Conservation (phyloP, 2,329 filamentous ascomycete genomes). For the Didymella lethalis region DNA sequence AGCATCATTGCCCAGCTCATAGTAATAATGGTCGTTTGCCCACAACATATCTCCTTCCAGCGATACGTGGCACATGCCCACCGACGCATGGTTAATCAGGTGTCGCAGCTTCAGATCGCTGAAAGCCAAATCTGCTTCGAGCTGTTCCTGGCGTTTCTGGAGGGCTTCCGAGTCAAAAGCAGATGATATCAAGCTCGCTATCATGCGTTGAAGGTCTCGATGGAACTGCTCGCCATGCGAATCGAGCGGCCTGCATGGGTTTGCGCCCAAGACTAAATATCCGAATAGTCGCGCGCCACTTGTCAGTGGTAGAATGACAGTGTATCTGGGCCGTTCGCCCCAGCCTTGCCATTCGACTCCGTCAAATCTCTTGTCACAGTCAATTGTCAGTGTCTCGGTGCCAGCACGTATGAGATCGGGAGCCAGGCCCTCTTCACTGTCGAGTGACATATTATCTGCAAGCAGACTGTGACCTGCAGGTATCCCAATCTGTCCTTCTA, state of each 20-base stretch:
- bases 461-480: conserved; percentile 39
- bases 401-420: conserved; percentile 43
- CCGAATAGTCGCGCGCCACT: conserved; percentile 35
- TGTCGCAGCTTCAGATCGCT: conserved; percentile 47
- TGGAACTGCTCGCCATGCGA: conserved; percentile 43
- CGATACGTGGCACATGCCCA: conserved; percentile 46
- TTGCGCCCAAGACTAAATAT: conserved; percentile 47
- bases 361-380: conserved; percentile 43
- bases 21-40: conserved; percentile 49
- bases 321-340: conserved; percentile 33
- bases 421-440: conserved; percentile 37
- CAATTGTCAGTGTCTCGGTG: conserved; percentile 30
- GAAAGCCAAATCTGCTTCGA: conserved; percentile 46
- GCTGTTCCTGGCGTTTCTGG: conserved; percentile 38
- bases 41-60: conserved; percentile 43
- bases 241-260: conserved; percentile 47
- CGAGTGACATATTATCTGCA: conserved; percentile 32
- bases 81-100: conserved; percentile 46
- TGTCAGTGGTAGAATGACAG: conserved; percentile 40
- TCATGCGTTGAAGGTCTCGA: conserved; percentile 43
- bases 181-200: conserved; percentile 40
- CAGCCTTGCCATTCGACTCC: conserved; percentile 41
- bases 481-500: conserved; percentile 41
- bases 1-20: conserved; percentile 33
- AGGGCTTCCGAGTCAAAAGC: conserved; percentile 33